Evolutionary conservation across 345 rosid species (phyloP).

Genomic region (Fremontodendron californicum): DNA sequence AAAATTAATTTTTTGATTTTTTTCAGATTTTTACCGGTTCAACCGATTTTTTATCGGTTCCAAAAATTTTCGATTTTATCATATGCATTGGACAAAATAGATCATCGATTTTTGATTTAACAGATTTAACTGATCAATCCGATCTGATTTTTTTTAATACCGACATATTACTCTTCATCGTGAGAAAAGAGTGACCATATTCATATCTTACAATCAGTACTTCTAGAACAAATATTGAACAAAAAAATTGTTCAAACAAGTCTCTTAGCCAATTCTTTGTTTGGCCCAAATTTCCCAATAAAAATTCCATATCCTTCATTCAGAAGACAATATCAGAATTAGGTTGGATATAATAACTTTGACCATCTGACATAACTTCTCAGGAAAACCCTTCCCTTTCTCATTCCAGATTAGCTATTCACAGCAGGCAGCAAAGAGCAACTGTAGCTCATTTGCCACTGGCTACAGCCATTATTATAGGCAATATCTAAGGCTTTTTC

Average conservation of each 20-base stretch:
- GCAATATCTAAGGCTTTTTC: not conserved
- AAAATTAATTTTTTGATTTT: too few species aligned
- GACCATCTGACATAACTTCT: not conserved
- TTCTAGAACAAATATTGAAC: not conserved
- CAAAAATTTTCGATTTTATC: too few species aligned
- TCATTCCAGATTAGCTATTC: not conserved
- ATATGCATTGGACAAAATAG: too few species aligned
- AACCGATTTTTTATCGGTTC: too few species aligned
- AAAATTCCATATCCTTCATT: not conserved
- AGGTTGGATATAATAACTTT: not conserved
- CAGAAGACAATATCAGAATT: not conserved
- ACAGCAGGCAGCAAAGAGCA: not conserved
- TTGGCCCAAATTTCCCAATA: not conserved
- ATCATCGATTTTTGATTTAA: too few species aligned
- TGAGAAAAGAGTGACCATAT: not conserved
- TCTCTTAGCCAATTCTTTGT: not conserved
- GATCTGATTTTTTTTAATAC: too few species aligned
- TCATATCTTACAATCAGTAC: not conserved
- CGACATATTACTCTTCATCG: not conserved
- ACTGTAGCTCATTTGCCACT: not conserved
- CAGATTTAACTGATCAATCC: too few species aligned
- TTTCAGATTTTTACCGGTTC: too few species aligned
- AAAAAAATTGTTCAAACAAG: not conserved
- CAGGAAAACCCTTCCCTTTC: not conserved
- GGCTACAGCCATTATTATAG: not conserved